Conservation (phyloP, 2,329 filamentous ascomycete species). For the Clonostachys chloroleuca region DNA sequence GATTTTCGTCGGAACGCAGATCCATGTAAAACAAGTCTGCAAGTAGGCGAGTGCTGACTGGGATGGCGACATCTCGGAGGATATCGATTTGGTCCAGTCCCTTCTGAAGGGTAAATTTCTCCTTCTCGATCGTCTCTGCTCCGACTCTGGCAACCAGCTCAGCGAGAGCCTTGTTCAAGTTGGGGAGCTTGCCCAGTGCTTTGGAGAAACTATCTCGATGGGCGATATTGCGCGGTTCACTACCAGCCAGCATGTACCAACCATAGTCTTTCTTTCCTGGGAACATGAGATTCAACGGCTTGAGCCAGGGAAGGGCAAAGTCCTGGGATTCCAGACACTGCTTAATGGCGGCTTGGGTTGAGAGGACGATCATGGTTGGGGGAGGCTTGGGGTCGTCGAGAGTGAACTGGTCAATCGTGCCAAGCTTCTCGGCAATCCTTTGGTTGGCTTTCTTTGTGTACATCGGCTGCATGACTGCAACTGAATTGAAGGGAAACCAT, state of each 20-base stretch:
- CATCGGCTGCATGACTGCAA: constrained; percentile 39
- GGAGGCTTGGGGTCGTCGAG: constrained; percentile 27
- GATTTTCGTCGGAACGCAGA: constrained; percentile 48
- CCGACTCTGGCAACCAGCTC: constrained; percentile 25
- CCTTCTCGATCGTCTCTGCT: constrained; percentile 30
- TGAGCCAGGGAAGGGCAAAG: constrained; percentile 26
- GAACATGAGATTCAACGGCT: constrained; percentile 21
- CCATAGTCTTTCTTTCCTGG: constrained; percentile 26
- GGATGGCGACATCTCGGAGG: constrained; percentile 51
- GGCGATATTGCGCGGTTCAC: constrained; percentile 19
- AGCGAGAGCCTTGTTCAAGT: constrained; percentile 19
- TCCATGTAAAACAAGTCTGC: constrained; percentile 56
- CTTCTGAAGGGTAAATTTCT: constrained; percentile 25
- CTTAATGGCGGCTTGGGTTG: constrained; percentile 17
- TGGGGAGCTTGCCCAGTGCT: constrained; percentile 24
- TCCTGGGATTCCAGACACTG: constrained; percentile 22
- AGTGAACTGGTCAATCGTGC: constrained; percentile 25
- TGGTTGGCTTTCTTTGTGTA: constrained; percentile 35
- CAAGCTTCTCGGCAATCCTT: constrained; percentile 28
- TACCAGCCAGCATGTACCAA: constrained; percentile 32
- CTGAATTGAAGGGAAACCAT: constrained; percentile 35
- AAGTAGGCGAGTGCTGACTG: constrained; percentile 49
- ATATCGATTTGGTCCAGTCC: constrained; percentile 34
- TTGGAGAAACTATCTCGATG: constrained; percentile 21
- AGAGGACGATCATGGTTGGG: constrained; percentile 16